Conservation (phyloP, 2,329 filamentous ascomycete genomes). For the Metarhizium rileyi region DNA sequence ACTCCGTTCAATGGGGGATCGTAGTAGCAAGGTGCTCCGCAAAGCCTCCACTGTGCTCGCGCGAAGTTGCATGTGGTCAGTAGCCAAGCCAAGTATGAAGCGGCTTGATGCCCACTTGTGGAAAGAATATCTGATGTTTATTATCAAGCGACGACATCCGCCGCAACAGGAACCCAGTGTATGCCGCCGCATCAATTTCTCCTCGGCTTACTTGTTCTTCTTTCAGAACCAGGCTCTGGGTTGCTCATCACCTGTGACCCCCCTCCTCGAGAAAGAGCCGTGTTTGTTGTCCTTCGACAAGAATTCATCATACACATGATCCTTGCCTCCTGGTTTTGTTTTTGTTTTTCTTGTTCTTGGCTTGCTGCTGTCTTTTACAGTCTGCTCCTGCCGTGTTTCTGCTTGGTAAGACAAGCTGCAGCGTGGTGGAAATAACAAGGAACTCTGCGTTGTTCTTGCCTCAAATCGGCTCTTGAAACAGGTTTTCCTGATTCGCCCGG, state of each 20-base stretch:
- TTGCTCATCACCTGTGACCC: too few relatives aligned
- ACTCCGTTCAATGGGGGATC: too few relatives aligned
- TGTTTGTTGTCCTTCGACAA: too few relatives aligned
- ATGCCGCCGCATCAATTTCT: too few relatives aligned
- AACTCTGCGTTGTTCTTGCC: not conserved
- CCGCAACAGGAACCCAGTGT: not conserved
- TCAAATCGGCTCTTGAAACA: conserved; percentile 1
- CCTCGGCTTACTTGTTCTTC: too few relatives aligned
- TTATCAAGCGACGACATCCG: not conserved
- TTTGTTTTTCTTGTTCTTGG: not conserved
- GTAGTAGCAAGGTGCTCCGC: too few relatives aligned
- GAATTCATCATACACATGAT: too few relatives aligned
- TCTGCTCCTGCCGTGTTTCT: not conserved
- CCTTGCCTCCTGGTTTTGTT: not conserved
- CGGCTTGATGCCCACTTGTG: not conserved
- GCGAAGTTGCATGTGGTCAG: too few relatives aligned
- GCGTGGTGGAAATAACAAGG: not conserved
- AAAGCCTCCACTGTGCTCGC: too few relatives aligned
- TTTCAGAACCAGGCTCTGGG: too few relatives aligned
- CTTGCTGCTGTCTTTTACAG: not conserved
- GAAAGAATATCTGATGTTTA: not conserved
- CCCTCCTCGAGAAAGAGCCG: too few relatives aligned
- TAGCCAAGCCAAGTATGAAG: not conserved
- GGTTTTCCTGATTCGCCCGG: not conserved
- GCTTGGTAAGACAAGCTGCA: not conserved